Evolutionary conservation across 2,329 filamentous ascomycete genomes (phyloP).

Genomic region (Colletotrichum brevisporum): DNA sequence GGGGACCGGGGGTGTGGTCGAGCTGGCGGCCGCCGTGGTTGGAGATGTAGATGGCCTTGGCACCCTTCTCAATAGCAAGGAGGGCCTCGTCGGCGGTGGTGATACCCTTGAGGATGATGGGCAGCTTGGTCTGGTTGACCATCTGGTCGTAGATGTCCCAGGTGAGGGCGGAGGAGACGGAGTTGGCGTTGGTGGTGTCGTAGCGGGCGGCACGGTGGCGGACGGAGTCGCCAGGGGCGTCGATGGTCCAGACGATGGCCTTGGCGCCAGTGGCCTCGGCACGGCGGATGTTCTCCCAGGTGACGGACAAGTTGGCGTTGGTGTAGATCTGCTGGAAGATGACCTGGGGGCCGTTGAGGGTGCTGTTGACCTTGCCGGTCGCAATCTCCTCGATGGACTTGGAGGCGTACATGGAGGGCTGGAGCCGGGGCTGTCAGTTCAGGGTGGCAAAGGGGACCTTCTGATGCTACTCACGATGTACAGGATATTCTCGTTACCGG

Average conservation of each 20-base stretch:
- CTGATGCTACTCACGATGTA: constrained; percentile 51
- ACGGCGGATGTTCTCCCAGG: constrained; percentile 50
- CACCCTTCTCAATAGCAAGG: constrained; percentile 49
- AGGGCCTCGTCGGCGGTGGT: constrained; percentile 55
- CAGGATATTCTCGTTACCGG: constrained; percentile 60
- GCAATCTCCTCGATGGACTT: constrained; percentile 53
- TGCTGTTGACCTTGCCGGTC: constrained; percentile 45
- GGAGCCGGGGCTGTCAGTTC: neutral
- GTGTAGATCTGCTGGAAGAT: constrained; percentile 51
- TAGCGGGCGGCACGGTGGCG: constrained; percentile 44
- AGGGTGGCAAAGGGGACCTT: constrained; percentile 36
- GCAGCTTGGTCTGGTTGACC: constrained; percentile 50
- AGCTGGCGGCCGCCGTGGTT: constrained; percentile 60
- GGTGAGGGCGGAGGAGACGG: constrained; percentile 39
- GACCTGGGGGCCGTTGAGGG: constrained; percentile 46
- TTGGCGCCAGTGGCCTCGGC: constrained; percentile 52
- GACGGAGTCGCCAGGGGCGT: constrained; percentile 45
- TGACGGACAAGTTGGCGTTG: constrained; percentile 49
- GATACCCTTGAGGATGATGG: constrained; percentile 56
- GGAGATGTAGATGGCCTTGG: constrained; percentile 55
- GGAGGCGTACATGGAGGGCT: constrained; percentile 49
- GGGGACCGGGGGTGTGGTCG: constrained; percentile 52
- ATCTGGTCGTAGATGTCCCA: constrained; percentile 49
- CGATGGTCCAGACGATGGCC: constrained; percentile 56
- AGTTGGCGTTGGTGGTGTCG: constrained; percentile 41